Conservation (phyloP, 1,284 basidiomycete genomes). For the Boletellus dicymbophilus region DNA sequence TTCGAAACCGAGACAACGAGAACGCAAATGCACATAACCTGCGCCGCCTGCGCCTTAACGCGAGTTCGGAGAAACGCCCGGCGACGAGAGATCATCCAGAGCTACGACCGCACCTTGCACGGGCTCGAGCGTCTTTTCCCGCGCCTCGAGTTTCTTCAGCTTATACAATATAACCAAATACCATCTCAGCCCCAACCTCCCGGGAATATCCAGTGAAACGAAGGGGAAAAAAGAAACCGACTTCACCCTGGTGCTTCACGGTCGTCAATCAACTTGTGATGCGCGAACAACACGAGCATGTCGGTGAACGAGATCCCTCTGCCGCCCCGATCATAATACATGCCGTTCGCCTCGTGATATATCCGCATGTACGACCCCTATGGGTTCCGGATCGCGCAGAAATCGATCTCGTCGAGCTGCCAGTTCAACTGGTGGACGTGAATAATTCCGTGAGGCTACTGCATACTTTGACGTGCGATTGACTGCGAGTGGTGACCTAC, state of each 20-base stretch:
- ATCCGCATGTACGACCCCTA: constrained; percentile 73
- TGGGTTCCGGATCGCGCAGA: constrained; percentile 59
- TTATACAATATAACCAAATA: constrained; percentile 39
- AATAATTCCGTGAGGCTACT: too few species aligned
- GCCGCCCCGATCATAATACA: constrained; percentile 62
- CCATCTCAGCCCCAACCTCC: constrained; percentile 3
- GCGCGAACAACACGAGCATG: constrained; percentile 88
- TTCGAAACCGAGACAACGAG: too few species aligned
- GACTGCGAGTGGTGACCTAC: constrained; percentile 61
- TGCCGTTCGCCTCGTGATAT: constrained; percentile 84
- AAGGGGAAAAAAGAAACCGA: too few species aligned
- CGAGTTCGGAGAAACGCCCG: constrained; percentile 61
- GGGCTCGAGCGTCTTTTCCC: constrained; percentile 76
- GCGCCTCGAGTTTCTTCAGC: constrained; percentile 76
- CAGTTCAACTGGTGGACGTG: constrained; percentile 64
- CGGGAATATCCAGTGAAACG: too few species aligned
- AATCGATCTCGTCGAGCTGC: constrained; percentile 68
- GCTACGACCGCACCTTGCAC: constrained; percentile 83
- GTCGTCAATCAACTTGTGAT: constrained; percentile 92
- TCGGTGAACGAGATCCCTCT: constrained; percentile 90
- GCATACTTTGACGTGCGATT: too few species aligned
- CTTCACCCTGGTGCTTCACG: constrained; percentile 85
- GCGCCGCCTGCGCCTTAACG: neutral
- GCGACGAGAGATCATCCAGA: constrained; percentile 76
- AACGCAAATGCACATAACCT: neutral